phyloP scores from a whole-genome alignment of 805 yeast genomes.

The Starmerella khaoyaiensis region DNA sequence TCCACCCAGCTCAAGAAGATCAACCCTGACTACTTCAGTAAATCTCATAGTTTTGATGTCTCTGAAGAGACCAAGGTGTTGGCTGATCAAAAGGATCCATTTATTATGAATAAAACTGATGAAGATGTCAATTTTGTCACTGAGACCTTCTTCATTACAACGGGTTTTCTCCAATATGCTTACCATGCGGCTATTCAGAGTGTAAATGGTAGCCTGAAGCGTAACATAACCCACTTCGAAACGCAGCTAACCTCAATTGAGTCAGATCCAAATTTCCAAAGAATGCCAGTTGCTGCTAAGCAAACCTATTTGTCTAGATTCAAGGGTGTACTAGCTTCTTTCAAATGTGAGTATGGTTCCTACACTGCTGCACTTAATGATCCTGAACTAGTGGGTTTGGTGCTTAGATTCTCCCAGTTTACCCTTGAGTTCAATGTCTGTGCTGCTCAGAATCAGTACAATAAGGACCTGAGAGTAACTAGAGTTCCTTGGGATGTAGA shows the following conservation, averaged over 20 bases:
- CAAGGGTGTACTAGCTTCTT: neutral
- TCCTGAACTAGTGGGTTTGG: conserved; percentile 44
- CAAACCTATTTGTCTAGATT: neutral
- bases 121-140: conserved; percentile 73
- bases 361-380: conserved; percentile 50
- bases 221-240: conserved; percentile 33
- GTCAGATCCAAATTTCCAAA: conserved; percentile 3
- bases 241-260: conserved; percentile 16
- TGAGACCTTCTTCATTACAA: conserved; percentile 69
- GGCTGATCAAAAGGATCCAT: conserved; percentile 58
- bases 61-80: conserved; percentile 72
- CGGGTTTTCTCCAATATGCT: conserved; percentile 77
- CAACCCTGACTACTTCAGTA: conserved; percentile 53
- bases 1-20: conserved; percentile 56
- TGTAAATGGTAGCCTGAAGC: conserved; percentile 39
- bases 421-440: conserved; percentile 58
- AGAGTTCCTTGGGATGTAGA: conserved; percentile 30
- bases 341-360: conserved; percentile 30
- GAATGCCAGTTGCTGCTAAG: conserved; percentile 2
- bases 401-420: conserved; percentile 69
- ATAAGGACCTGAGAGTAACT: conserved; percentile 24
- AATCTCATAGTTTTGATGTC: conserved; percentile 45
- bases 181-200: conserved; percentile 60
- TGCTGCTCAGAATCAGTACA: conserved; percentile 4
- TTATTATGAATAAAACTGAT: conserved; percentile 3